These are phyloP conservation scores for Conticribra guillardii DNA, from an alignment of 108 stramenopile genomes.

Conservation along the genomic window DNA sequence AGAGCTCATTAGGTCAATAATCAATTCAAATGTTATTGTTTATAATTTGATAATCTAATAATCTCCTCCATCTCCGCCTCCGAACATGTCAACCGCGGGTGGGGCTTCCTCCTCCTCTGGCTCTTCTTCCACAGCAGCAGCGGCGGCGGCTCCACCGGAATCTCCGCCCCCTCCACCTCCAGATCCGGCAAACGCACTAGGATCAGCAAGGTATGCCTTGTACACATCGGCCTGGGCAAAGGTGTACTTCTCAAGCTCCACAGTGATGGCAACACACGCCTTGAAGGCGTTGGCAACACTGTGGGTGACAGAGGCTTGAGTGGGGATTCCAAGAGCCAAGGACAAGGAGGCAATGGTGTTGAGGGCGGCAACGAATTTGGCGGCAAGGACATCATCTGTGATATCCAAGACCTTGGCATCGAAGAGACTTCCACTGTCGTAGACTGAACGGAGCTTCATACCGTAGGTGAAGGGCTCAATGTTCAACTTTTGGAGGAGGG, in stretches of 20 bases:
- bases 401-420: conserved; percentile 96
- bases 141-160: conserved; percentile 46
- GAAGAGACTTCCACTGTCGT: conserved; percentile 97
- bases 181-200: conserved; percentile 76
- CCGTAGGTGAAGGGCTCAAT: conserved; percentile 99
- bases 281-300: conserved; percentile 98
- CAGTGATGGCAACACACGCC: conserved; percentile 89
- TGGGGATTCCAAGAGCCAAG: conserved; percentile 91
- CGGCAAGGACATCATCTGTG: conserved; percentile 91
- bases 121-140: conserved; percentile 46
- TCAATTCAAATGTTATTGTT: too few species aligned
- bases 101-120: conserved; percentile 73
- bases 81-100: conserved; percentile 67
- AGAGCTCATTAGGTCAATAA: too few species aligned
- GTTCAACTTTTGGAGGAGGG: conserved; percentile 94
- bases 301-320: conserved; percentile 95
- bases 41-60: too few species aligned
- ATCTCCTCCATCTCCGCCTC: conserved; percentile 72
- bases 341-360: conserved; percentile 85
- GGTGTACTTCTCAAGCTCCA: conserved; percentile 89
- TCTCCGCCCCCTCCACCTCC: conserved; percentile 77
- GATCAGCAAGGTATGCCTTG: conserved; percentile 87
- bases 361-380: conserved; percentile 91
- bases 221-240: conserved; percentile 90
- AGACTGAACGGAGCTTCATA: conserved; percentile 87